phyloP scores from a whole-genome alignment of 371 early-diverging fungal genomes.

The Rhizopus sp. region DNA sequence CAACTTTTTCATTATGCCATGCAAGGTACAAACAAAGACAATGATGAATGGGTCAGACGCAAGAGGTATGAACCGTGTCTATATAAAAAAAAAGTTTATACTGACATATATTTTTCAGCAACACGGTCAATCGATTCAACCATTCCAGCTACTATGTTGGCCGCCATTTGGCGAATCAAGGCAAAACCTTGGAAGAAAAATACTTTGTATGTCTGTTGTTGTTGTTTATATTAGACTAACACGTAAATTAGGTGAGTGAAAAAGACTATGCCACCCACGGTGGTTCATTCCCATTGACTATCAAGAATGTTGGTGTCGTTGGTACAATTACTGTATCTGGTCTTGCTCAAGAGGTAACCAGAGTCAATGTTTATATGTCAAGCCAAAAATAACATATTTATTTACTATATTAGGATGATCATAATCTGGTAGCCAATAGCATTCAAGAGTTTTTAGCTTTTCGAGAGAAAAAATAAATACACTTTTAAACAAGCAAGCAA shows the following conservation, averaged over 20 bases:
- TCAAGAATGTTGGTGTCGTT: slow-evolving; percentile 60
- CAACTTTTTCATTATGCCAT: slow-evolving; percentile 64
- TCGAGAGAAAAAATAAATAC: not conserved
- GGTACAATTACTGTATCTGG: slow-evolving; percentile 65
- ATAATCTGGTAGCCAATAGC: slow-evolving; percentile 68
- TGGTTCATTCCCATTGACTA: slow-evolving; percentile 61
- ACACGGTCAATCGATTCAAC: slow-evolving; percentile 55
- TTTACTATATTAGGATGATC: slow-evolving; percentile 29
- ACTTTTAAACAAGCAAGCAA: too few species aligned
- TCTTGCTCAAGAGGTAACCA: slow-evolving; percentile 47
- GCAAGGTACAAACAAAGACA: slow-evolving; percentile 60
- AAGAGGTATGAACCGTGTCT: slow-evolving; percentile 37
- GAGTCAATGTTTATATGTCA: not conserved
- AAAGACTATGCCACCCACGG: slow-evolving; percentile 62
- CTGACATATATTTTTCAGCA: slow-evolving; percentile 24
- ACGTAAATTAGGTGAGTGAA: slow-evolving; percentile 32
- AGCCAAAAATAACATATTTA: not conserved
- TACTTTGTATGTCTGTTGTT: slow-evolving; percentile 32
- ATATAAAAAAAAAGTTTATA: not conserved
- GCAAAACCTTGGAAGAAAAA: slow-evolving; percentile 51
- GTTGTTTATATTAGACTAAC: not conserved
- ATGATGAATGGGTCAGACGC: slow-evolving; percentile 58
- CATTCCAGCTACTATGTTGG: slow-evolving; percentile 63
- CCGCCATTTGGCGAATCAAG: slow-evolving; percentile 44
- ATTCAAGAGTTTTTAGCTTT: not conserved